These are phyloP conservation scores for Iberis pinnata DNA, from an alignment of 345 rosid genomes.

Conservation along the genomic window DNA sequence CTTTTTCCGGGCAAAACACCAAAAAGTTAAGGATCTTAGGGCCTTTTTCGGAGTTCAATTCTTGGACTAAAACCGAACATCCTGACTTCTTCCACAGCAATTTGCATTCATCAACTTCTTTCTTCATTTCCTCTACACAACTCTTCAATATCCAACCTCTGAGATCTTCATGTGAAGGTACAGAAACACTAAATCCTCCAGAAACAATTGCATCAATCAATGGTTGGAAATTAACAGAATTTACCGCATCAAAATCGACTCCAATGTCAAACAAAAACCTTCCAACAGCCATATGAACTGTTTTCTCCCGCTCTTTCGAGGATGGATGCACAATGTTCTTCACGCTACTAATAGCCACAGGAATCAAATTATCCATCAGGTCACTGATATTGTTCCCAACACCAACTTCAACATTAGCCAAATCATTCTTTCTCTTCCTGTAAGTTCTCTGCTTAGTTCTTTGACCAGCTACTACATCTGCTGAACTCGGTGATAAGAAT, in stretches of 20 bases:
- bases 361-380: slow-evolving; percentile 29
- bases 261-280: slow-evolving; percentile 69
- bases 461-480: slow-evolving; percentile 18
- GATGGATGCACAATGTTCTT: slow-evolving; percentile 27
- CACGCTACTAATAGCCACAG: slow-evolving; percentile 34
- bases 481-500: slow-evolving; percentile 21
- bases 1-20: slow-evolving; percentile 61
- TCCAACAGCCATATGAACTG: slow-evolving; percentile 50
- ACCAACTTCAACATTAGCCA: slow-evolving; percentile 27
- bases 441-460: slow-evolving; percentile 37
- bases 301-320: slow-evolving; percentile 33
- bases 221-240: slow-evolving; percentile 62
- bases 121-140: slow-evolving; percentile 63
- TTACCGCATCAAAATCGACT: slow-evolving; percentile 59
- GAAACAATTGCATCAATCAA: slow-evolving; percentile 59
- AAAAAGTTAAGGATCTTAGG: slow-evolving; percentile 43
- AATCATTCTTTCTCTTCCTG: slow-evolving; percentile 34
- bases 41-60: slow-evolving; percentile 45
- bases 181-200: slow-evolving; percentile 38
- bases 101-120: slow-evolving; percentile 38
- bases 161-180: slow-evolving; percentile 58
- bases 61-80: slow-evolving; percentile 71
- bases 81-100: slow-evolving; percentile 60
- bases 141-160: slow-evolving; percentile 66
- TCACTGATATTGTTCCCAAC: slow-evolving; percentile 18